Conservation (phyloP, 75 land plant species). For the Cryptomeria japonica region DNA sequence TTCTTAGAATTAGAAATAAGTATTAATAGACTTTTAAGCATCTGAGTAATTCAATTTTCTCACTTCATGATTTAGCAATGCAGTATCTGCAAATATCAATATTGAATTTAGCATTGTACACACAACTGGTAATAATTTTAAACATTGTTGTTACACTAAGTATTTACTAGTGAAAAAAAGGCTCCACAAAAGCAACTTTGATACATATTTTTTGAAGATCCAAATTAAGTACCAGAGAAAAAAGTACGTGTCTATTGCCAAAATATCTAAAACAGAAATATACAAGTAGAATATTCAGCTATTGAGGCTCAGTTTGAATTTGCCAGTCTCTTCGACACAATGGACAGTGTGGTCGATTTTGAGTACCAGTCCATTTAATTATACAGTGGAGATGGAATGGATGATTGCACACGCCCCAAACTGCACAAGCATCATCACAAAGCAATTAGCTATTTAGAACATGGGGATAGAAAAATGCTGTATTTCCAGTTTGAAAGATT, state of each 20-base stretch:
- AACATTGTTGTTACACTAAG: background rate
- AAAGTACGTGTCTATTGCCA: background rate
- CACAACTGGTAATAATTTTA: background rate
- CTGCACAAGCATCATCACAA: slow-evolving; percentile 26
- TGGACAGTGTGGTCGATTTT: slow-evolving; percentile 89
- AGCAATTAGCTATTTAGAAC: background rate
- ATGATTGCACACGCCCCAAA: slow-evolving; percentile 74
- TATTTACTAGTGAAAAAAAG: background rate
- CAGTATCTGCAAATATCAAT: background rate
- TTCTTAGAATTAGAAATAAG: background rate
- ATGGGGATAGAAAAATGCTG: background rate
- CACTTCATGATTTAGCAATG: background rate
- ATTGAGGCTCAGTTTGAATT: slow-evolving; percentile 13
- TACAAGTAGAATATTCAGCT: background rate
- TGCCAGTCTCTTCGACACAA: slow-evolving; percentile 98
- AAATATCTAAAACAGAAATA: background rate
- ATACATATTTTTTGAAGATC: background rate
- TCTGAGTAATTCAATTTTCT: background rate
- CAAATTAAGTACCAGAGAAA: background rate
- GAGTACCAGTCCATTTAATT: slow-evolving; percentile 88
- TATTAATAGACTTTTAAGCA: background rate
- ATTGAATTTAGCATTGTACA: background rate
- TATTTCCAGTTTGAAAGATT: background rate
- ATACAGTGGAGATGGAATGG: slow-evolving; percentile 95
- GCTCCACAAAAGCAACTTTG: background rate